A percentile compares a stretch with the other conserved stretches of the same genome.
phyloP scores from a whole-genome alignment of 768 basidiomycete species.

The Tricholoma hemisulphureum region DNA sequence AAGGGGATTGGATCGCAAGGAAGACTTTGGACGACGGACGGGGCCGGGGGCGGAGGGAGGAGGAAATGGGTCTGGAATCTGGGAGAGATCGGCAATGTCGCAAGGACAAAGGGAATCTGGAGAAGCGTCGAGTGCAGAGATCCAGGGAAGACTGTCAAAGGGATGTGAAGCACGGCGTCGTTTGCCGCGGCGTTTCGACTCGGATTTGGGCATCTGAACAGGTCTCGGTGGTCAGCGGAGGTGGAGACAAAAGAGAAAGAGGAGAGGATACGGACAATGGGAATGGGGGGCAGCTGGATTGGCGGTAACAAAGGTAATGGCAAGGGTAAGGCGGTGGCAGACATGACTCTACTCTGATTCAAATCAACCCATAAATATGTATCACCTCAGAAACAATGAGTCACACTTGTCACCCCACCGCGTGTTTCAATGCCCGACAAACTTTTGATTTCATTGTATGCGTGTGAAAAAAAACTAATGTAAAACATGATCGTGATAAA shows the following conservation, averaged over 20 bases:
- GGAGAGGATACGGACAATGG: conserved; percentile 1
- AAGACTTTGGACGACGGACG: conserved; percentile 57
- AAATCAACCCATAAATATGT: too few species aligned
- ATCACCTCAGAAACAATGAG: too few species aligned
- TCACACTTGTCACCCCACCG: too few species aligned
- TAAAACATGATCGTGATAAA: not conserved
- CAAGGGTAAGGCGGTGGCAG: too few species aligned
- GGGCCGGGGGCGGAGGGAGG: conserved; percentile 44
- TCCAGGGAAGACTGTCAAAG: conserved; percentile 71
- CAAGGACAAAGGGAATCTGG: conserved; percentile 29
- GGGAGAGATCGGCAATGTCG: conserved; percentile 68
- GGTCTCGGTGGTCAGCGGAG: too few species aligned
- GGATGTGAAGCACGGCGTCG: conserved; percentile 31
- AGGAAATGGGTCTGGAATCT: conserved; percentile 37
- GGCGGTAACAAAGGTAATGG: conserved; percentile 17
- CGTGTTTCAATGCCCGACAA: too few species aligned
- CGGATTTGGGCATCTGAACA: conserved; percentile 13
- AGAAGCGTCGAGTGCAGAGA: conserved; percentile 52
- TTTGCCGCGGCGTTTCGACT: conserved; percentile 30
- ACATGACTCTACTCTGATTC: too few species aligned
- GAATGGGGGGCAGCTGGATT: conserved; percentile 16
- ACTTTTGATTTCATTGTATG: too few species aligned
- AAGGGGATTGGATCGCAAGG: conserved; percentile 46
- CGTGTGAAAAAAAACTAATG: too few species aligned
- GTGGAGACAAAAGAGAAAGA: too few species aligned